These are phyloP conservation scores for Ilyonectria robusta DNA, from an alignment of 2,329 filamentous ascomycete genomes.

Conservation along the genomic window DNA sequence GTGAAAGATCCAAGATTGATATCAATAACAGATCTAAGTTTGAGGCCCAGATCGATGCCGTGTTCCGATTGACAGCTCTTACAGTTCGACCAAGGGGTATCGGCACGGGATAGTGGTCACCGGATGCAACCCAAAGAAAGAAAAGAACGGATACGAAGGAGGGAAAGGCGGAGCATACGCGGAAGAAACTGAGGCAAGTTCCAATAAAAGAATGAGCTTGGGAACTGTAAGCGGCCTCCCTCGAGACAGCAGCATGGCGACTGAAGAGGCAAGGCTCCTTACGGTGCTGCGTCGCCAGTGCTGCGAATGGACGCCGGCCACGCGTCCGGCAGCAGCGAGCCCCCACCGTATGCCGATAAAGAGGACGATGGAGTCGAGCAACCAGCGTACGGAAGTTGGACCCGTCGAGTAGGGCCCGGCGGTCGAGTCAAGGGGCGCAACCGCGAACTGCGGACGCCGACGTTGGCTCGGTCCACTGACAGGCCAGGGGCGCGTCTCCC, in stretches of 20 bases:
- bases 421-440: conserved; percentile 6
- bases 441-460: not conserved
- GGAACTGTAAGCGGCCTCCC: not conserved
- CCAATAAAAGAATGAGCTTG: conserved; percentile 26
- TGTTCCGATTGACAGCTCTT: not conserved
- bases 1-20: conserved; percentile 1
- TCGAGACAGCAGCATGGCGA: conserved; percentile 4
- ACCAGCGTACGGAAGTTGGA: not conserved
- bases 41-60: conserved; percentile 2
- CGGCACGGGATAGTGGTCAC: not conserved
- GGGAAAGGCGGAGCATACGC: conserved; percentile 5
- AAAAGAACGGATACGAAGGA: not conserved
- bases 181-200: conserved; percentile 5
- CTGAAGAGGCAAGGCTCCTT: conserved; percentile 19
- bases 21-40: not conserved
- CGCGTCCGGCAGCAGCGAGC: conserved; percentile 21
- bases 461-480: conserved; percentile 20
- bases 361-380: not conserved
- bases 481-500: conserved; percentile 14
- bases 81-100: not conserved
- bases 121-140: not conserved
- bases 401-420: not conserved
- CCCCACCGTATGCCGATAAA: conserved; percentile 25
- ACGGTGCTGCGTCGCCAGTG: conserved; percentile 7
- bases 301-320: conserved; percentile 9